Base-by-base conservation (phyloP, 2,329 filamentous ascomycete genomes). In the Thelonectria discophora region DNA sequence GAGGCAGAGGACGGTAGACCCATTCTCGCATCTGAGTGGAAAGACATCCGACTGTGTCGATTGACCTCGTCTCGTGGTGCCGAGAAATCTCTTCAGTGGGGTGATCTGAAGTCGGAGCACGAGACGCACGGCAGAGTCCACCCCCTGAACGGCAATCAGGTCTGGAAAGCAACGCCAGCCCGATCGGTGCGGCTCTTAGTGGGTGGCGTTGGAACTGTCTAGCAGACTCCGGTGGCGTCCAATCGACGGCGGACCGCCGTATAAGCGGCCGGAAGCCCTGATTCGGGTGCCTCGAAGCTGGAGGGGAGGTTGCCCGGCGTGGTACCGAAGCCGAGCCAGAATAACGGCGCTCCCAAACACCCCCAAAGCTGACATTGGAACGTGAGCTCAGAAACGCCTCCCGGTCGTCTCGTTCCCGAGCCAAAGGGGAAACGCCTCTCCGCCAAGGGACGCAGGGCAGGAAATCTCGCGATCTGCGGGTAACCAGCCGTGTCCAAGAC, bases 11-110 rank as follows among this genome's bases (percentile, higher is more conserved):
- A 45, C 46, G 51, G 58, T 60, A 50, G 45, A 55, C 39, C 65
- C 54, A 68, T 68, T 69, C 45, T 64, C 65, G 58, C 62, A 63
- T 68, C 54, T 64, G 43, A 55, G 51, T 53, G 45, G 46, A 47
- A 68, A 66, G 65, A 70, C 69, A 67, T 68, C 69, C 66, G 66
- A 72, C 65, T 64, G 50, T 55, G 63, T 69, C 60, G 58, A 62
- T 70, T 68, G 69, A 69, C 58, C 51, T 65, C 66, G 66, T 69
- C 69, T 72, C 68, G 69, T 72, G 69, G 68, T 69, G 62, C 65
- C 65, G 68, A 60, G 63, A 71, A 72, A 68, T 69, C 69, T 72
- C 64, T 70, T 69, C 62, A 52, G 69, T 72, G 69, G 69, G 69
- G 69, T 72, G 69, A 72, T 65, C 58, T 67, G 68, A 52, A 58